phyloP scores from a whole-genome alignment of 345 rosid genomes.

The Excoecaria agallocha region DNA sequence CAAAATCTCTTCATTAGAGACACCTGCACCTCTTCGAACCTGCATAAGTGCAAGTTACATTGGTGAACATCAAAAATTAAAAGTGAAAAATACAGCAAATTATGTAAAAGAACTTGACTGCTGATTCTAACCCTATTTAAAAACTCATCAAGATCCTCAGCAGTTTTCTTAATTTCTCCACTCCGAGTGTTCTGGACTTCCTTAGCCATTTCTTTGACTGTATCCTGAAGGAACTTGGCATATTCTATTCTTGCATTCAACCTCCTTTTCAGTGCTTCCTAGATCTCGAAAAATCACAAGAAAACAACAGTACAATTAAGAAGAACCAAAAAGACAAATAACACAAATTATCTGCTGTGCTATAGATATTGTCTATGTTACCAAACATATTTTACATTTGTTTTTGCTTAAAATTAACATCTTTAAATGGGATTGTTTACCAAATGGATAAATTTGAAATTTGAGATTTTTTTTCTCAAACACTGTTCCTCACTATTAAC shows the following conservation, averaged over 20 bases:
- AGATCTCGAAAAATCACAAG: slow-evolving; percentile 25
- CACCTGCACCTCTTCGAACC: slow-evolving; percentile 89
- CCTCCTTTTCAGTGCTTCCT: slow-evolving; percentile 87
- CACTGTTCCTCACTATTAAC: not conserved
- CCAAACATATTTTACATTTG: not conserved
- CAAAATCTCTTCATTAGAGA: slow-evolving; percentile 92
- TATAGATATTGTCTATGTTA: too few relatives aligned
- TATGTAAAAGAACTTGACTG: not conserved
- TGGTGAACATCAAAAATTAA: not conserved
- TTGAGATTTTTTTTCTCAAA: not conserved
- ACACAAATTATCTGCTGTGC: too few relatives aligned
- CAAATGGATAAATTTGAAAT: not conserved
- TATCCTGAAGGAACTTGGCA: slow-evolving; percentile 67
- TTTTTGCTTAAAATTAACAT: too few relatives aligned
- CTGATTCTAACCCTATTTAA: slow-evolving; percentile 13
- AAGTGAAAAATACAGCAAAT: not conserved
- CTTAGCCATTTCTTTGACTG: slow-evolving; percentile 89
- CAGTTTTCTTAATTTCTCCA: slow-evolving; percentile 64
- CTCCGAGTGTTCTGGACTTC: slow-evolving; percentile 77
- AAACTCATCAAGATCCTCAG: slow-evolving; percentile 44
- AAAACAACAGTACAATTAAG: slow-evolving; percentile 12
- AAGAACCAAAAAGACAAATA: not conserved
- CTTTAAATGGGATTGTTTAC: not conserved
- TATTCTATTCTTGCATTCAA: slow-evolving; percentile 91
- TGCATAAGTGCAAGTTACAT: slow-evolving; percentile 22